Evolutionary conservation across 1,139 yeast genomes (phyloP).

Genomic region (Suhomyces choctaworum): DNA sequence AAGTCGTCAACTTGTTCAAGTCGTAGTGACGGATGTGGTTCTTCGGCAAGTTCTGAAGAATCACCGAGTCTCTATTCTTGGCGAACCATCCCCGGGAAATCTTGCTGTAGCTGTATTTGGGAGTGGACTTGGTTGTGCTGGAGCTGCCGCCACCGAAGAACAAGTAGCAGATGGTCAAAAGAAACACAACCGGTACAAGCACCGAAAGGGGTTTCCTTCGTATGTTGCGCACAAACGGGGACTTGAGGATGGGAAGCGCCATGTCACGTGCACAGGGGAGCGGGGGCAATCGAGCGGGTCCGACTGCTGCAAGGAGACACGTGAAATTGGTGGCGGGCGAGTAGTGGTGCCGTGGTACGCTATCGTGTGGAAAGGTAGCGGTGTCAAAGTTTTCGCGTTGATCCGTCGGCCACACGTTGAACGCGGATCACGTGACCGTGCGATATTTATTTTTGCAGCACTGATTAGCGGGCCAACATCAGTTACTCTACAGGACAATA

Average conservation of each 20-base stretch:
- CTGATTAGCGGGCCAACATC: too few relatives aligned
- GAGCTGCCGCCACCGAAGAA: constrained; percentile 36
- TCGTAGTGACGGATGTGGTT: constrained; percentile 85
- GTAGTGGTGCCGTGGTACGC: constrained; percentile 2
- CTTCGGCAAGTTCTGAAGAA: constrained; percentile 64
- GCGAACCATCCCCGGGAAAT: constrained; percentile 51
- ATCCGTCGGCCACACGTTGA: constrained; percentile 2
- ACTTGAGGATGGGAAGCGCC: constrained; percentile 21
- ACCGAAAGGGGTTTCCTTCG: constrained; percentile 59
- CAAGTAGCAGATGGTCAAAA: constrained; percentile 41
- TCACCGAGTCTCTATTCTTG: constrained; percentile 45
- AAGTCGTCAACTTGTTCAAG: constrained; percentile 70
- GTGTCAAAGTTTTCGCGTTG: constrained; percentile 7
- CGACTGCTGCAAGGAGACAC: too few relatives aligned
- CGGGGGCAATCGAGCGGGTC: too few relatives aligned
- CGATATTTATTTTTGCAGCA: too few relatives aligned
- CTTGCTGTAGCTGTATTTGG: constrained; percentile 52
- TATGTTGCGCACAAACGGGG: constrained; percentile 48
- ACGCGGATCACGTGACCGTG: background rate
- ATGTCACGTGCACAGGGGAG: too few relatives aligned
- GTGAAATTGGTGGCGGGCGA: background rate
- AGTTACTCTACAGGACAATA: too few relatives aligned
- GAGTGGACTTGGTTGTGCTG: constrained; percentile 24
- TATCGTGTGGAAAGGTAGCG: constrained; percentile 1
- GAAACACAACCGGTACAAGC: constrained; percentile 46